Evolutionary conservation across 139 green algal species (phyloP).

Genomic region (Diplosphaera chodatii): DNA sequence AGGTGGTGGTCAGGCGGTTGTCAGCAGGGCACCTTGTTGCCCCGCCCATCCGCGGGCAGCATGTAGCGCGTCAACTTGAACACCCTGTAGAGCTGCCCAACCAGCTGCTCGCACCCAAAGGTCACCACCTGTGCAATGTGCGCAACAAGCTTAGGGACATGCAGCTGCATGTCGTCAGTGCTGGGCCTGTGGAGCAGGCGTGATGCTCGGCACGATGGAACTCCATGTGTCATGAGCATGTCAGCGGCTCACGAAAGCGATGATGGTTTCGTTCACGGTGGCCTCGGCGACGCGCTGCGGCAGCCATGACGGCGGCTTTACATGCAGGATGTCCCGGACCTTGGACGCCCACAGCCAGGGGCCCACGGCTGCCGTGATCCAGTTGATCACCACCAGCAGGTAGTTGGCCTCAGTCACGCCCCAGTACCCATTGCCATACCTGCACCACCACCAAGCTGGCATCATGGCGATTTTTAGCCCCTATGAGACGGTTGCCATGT

Average conservation of each 20-base stretch:
- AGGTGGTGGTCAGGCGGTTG: background rate
- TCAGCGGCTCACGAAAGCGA: background rate
- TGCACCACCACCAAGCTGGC: too few species aligned
- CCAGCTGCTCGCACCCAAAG: conserved; percentile 9
- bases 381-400: conserved; percentile 53
- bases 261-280: conserved; percentile 2
- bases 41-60: background rate
- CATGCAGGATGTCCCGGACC: background rate
- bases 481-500: too few species aligned
- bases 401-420: conserved; percentile 86
- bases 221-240: background rate
- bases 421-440: conserved; percentile 73
- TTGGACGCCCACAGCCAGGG: conserved; percentile 7
- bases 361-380: conserved; percentile 35
- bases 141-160: too few species aligned
- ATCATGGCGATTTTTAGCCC: too few species aligned
- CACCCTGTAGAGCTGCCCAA: conserved; percentile 23
- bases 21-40: background rate
- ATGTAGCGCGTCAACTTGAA: conserved; percentile 2
- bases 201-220: too few species aligned
- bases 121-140: conserved; percentile 8
- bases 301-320: background rate
- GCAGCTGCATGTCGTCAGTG: too few species aligned
- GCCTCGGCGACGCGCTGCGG: background rate
- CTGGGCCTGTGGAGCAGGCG: too few species aligned